Conservation (phyloP, 176 grass and related monocot species). For the Bothriochloa decipiens region DNA sequence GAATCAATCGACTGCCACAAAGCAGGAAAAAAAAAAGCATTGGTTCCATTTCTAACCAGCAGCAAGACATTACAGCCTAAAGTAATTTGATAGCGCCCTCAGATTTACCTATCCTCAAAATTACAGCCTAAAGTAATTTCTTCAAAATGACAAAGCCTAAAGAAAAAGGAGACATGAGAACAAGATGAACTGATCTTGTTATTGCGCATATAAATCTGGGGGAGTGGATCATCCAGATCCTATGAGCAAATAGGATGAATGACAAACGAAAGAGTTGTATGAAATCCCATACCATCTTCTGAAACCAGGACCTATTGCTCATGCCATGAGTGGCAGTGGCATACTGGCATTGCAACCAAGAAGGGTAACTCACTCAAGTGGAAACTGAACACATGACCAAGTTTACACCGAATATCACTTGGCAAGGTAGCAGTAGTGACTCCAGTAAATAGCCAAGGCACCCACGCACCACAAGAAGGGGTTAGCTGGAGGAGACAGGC, state of each 20-base stretch:
- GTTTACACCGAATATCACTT: background rate
- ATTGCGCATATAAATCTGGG: background rate
- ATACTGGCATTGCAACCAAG: background rate
- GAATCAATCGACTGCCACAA: background rate
- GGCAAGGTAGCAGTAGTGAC: slow-evolving; percentile 19
- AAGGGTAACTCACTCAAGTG: background rate
- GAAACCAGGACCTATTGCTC: slow-evolving; percentile 9
- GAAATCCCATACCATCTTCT: slow-evolving; percentile 13
- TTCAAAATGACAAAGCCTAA: background rate
- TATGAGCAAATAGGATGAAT: background rate
- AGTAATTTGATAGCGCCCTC: background rate
- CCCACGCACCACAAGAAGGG: slow-evolving; percentile 12
- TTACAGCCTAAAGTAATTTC: background rate
- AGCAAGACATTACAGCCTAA: background rate
- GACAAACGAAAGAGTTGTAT: background rate
- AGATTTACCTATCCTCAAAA: slow-evolving; percentile 7
- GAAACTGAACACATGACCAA: background rate
- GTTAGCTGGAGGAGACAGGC: slow-evolving; percentile 40
- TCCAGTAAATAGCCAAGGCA: slow-evolving; percentile 33
- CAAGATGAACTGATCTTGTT: background rate
- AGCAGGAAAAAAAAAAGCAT: background rate
- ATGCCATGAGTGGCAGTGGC: background rate
- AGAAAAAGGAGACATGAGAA: background rate
- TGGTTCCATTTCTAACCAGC: background rate
- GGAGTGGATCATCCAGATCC: background rate